Percentiles rank a stretch among this genome's conserved stretches.
These are phyloP conservation scores for Beauveria pseudobassiana DNA, from an alignment of 2,329 filamentous ascomycete genomes.

Conservation along the genomic window DNA sequence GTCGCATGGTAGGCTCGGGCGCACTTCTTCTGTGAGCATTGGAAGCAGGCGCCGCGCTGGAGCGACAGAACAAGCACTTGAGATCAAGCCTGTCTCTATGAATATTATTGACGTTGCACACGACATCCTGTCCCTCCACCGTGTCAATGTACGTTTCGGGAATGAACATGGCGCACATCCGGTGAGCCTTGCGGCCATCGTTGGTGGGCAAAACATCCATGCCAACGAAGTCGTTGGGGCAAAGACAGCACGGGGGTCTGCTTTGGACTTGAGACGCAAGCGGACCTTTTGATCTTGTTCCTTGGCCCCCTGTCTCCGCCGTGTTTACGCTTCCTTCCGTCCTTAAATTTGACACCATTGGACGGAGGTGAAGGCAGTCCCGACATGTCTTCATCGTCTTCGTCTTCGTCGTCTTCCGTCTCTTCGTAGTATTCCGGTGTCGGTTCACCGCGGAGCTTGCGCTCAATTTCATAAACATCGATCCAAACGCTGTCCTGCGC, in stretches of 20 bases:
- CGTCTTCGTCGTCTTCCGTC: slow-evolving; percentile 59
- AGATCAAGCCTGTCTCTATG: slow-evolving; percentile 82
- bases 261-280: slow-evolving; percentile 62
- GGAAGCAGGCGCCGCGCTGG: slow-evolving; percentile 91
- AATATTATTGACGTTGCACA: slow-evolving; percentile 74
- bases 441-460: slow-evolving; percentile 83
- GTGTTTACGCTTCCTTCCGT: slow-evolving; percentile 53
- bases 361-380: slow-evolving; percentile 73
- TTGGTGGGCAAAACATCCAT: slow-evolving; percentile 81
- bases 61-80: slow-evolving; percentile 91
- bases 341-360: slow-evolving; percentile 60
- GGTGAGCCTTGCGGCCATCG: slow-evolving; percentile 79
- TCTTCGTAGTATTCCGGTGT: slow-evolving; percentile 71
- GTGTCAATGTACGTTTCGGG: slow-evolving; percentile 83
- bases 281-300: slow-evolving; percentile 70
- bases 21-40: slow-evolving; percentile 93
- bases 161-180: slow-evolving; percentile 81
- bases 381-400: slow-evolving; percentile 48
- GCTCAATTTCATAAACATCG: slow-evolving; percentile 90
- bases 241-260: slow-evolving; percentile 78
- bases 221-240: slow-evolving; percentile 79
- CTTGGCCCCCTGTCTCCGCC: slow-evolving; percentile 31
- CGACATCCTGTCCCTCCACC: slow-evolving; percentile 61
- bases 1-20: slow-evolving; percentile 90
- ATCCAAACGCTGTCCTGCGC: slow-evolving; percentile 98